These are phyloP conservation scores for Anthracocystis panici-leucophaei DNA, from an alignment of 1,284 basidiomycete species.

Conservation along the genomic window DNA sequence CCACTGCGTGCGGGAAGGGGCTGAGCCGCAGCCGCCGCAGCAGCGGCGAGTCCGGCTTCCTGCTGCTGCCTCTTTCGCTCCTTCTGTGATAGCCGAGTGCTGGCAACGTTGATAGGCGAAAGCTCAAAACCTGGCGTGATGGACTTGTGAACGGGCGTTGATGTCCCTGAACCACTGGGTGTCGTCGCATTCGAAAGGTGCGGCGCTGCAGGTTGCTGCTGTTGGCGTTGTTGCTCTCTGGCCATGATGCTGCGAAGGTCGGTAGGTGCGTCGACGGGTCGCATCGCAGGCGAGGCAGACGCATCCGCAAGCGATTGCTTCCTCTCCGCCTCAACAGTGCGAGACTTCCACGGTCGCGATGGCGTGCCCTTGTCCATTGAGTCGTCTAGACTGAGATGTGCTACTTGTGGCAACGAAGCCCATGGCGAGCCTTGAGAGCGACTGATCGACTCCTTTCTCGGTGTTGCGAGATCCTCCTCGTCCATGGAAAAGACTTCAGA, in stretches of 20 bases:
- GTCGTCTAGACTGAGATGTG: conserved; percentile 47
- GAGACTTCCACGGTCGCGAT: conserved; percentile 72
- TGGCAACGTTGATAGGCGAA: conserved; percentile 44
- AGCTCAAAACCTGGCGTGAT: conserved; percentile 27
- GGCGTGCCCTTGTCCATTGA: conserved; percentile 21
- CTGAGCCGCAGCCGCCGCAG: conserved; percentile 19
- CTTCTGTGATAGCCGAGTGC: conserved; percentile 61
- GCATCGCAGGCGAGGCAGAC: conserved; percentile 28
- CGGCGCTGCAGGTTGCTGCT: conserved; percentile 20
- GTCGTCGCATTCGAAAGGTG: conserved; percentile 29
- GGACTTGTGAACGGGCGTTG: conserved; percentile 32
- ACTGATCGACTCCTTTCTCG: conserved; percentile 16
- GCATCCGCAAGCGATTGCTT: conserved; percentile 51
- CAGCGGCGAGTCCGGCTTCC: conserved; percentile 32
- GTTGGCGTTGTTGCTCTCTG: conserved; percentile 66
- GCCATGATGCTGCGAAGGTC: conserved; percentile 90
- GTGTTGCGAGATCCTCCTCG: conserved; percentile 70
- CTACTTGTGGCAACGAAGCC: conserved; percentile 41
- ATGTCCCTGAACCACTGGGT: conserved; percentile 41
- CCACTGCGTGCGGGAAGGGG: conserved; percentile 19
- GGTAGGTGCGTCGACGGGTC: conserved; percentile 19
- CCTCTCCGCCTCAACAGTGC: conserved; percentile 70
- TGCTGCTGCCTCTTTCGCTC: conserved; percentile 63
- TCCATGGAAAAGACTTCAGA: conserved; percentile 78
- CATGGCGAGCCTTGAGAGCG: conserved; percentile 37